A percentile compares a stretch with the other conserved stretches of the same genome.
Conservation (phyloP, 805 yeast genomes). For the Wickerhamiella parazyma region DNA sequence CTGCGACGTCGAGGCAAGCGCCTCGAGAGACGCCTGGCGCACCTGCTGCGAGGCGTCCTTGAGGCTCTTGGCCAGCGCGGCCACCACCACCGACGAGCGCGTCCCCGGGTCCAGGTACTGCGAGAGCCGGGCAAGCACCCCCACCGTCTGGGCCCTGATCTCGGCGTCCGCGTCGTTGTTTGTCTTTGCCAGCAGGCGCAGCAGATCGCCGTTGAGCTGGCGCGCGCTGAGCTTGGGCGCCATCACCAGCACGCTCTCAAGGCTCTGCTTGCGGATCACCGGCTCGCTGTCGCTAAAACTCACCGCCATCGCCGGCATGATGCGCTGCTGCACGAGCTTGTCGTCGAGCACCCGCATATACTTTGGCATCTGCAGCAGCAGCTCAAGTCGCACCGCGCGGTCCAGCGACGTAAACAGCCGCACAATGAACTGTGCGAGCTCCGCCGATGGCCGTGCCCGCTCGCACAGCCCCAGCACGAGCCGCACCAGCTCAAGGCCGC, state of each 20-base stretch:
- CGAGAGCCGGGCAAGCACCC: slow-evolving; percentile 55
- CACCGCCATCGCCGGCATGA: slow-evolving; percentile 54
- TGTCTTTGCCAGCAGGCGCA: slow-evolving; percentile 66
- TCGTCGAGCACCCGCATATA: slow-evolving; percentile 39
- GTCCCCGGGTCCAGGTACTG: slow-evolving; percentile 39
- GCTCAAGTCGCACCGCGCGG: slow-evolving; percentile 60
- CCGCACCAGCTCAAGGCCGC: slow-evolving; percentile 22
- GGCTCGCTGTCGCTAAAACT: slow-evolving; percentile 81
- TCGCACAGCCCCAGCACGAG: slow-evolving; percentile 24
- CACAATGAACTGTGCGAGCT: slow-evolving; percentile 48
- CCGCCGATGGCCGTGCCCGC: slow-evolving; percentile 28
- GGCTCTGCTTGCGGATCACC: slow-evolving; percentile 65
- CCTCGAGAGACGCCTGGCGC: slow-evolving; percentile 60
- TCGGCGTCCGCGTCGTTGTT: slow-evolving; percentile 67
- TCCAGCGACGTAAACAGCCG: slow-evolving; percentile 53
- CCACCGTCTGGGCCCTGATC: slow-evolving; percentile 63
- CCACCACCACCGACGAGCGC: slow-evolving; percentile 62
- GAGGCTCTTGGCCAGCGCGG: slow-evolving; percentile 74
- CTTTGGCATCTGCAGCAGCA: slow-evolving; percentile 49
- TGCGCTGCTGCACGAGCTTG: slow-evolving; percentile 50
- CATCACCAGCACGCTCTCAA: slow-evolving; percentile 47
- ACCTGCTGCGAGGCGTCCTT: slow-evolving; percentile 69
- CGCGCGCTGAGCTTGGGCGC: slow-evolving; percentile 57
- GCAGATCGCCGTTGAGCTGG: slow-evolving; percentile 73
- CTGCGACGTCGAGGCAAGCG: slow-evolving; percentile 51